These are phyloP conservation scores for Solanum piurae DNA, from an alignment of 257 asterid genomes.

Conservation along the genomic window DNA sequence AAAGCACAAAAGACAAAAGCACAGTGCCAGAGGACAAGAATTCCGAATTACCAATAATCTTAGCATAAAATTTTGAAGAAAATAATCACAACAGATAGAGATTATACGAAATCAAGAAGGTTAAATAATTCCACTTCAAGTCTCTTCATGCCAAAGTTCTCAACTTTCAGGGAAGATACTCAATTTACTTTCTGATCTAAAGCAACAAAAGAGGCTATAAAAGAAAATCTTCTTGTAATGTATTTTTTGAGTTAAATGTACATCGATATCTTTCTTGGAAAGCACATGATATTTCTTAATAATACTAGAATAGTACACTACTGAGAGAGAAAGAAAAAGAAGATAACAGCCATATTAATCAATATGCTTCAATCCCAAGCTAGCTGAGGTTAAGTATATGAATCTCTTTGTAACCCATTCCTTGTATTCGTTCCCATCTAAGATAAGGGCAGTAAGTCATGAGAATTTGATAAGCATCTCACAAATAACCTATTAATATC, in stretches of 20 bases:
- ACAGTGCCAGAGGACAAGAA: background rate
- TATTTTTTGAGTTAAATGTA: background rate
- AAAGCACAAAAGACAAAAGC: background rate
- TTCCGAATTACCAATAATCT: background rate
- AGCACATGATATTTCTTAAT: background rate
- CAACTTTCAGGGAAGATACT: background rate
- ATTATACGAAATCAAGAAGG: background rate
- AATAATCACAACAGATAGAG: background rate
- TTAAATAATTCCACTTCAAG: background rate
- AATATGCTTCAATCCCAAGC: background rate
- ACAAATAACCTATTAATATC: background rate
- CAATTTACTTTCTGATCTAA: background rate
- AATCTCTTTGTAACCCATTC: background rate
- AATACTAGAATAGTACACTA: background rate
- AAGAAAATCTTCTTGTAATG: background rate
- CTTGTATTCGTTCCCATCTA: background rate
- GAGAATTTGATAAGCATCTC: background rate
- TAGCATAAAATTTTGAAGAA: background rate
- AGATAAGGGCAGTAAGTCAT: background rate
- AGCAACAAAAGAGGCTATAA: background rate
- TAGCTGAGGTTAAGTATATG: background rate
- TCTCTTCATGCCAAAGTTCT: background rate
- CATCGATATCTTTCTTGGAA: background rate
- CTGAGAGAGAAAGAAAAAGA: background rate
- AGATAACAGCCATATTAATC: background rate